Percentiles rank a stretch among this genome's conserved stretches.
Conservation (phyloP, 352 stramenopile genomes). For the Phytophthora tentaculata region DNA sequence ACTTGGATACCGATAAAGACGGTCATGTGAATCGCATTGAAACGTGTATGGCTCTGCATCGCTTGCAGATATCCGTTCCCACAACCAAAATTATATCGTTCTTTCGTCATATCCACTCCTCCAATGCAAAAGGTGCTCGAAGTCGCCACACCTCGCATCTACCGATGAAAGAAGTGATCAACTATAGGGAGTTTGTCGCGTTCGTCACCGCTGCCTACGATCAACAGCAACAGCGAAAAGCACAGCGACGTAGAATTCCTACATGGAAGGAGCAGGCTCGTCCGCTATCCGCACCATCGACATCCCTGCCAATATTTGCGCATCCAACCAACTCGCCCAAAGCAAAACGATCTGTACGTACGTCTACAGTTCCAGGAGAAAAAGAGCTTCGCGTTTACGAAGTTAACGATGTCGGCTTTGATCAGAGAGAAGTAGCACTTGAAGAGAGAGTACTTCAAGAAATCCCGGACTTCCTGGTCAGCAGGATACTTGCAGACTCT, state of each 20-base stretch:
- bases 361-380: background rate
- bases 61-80: constrained; percentile 66
- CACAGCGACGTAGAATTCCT: background rate
- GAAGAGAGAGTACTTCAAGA: constrained; percentile 35
- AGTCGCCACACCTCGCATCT: constrained; percentile 16
- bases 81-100: constrained; percentile 69
- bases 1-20: constrained; percentile 73
- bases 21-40: constrained; percentile 77
- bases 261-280: background rate
- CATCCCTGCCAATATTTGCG: constrained; percentile 31
- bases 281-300: constrained; percentile 21
- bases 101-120: constrained; percentile 59
- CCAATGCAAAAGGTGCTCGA: constrained; percentile 2
- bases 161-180: constrained; percentile 70
- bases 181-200: constrained; percentile 78
- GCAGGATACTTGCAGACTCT: constrained; percentile 31
- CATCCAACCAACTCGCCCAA: constrained; percentile 11
- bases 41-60: constrained; percentile 73
- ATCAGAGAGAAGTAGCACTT: constrained; percentile 10
- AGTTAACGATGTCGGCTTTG: constrained; percentile 10
- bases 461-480: constrained; percentile 45
- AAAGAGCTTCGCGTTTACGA: constrained; percentile 29
- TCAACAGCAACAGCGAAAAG: constrained; percentile 35
- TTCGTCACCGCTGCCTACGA: constrained; percentile 69
- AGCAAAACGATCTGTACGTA: background rate